Percentiles rank a stretch among this genome's conserved stretches.
phyloP scores from a whole-genome alignment of 331 rosid genomes.

The Prunus yedoensis region DNA sequence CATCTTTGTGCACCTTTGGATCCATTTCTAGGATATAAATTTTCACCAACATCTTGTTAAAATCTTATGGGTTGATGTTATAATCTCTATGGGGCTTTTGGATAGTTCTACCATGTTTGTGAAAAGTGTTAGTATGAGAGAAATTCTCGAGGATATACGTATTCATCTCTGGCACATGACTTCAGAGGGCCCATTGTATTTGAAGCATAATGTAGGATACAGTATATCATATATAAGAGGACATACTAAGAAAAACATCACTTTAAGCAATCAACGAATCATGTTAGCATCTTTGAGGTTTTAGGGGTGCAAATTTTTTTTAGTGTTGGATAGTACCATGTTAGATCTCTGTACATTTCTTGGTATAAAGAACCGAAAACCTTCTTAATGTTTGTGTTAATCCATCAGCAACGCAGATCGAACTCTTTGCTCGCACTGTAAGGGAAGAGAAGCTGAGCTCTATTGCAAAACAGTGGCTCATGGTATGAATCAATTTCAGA shows the following conservation, averaged over 20 bases:
- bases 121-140: conserved; percentile 3
- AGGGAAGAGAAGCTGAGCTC: conserved; percentile 89
- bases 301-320: neutral
- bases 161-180: neutral
- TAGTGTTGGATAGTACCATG: neutral
- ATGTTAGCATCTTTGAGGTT: conserved; percentile 4
- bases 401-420: conserved; percentile 48
- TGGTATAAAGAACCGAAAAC: conserved; percentile 7
- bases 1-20: neutral
- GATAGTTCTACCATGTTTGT: neutral
- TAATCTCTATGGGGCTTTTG: neutral
- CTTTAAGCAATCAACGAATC: neutral
- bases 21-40: neutral
- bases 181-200: neutral
- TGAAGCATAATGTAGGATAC: neutral
- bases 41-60: neutral
- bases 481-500: conserved; percentile 45
- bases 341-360: neutral
- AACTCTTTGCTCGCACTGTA: conserved; percentile 82
- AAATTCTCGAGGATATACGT: neutral
- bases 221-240: neutral
- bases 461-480: conserved; percentile 83
- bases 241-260: neutral
- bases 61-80: neutral
- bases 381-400: conserved; percentile 13